Evolutionary conservation across 1,139 yeast species (phyloP), one percentile per base, ranked within the genome.

Genomic region (Geotrichum macrosporum): DNA sequence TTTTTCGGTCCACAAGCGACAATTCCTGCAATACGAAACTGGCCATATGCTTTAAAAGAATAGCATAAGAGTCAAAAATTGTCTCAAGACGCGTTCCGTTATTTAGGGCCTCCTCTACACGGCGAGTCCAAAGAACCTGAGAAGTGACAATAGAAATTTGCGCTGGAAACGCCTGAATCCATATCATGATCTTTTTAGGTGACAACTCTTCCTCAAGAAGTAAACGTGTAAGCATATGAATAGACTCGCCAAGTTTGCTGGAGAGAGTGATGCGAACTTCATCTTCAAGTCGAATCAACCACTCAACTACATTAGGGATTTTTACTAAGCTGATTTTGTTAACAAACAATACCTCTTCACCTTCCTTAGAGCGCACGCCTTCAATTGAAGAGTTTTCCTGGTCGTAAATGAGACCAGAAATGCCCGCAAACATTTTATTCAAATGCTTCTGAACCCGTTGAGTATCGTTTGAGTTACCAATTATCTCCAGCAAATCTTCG

Each of bases 401-500:
- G 30, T 76, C 75, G 49, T 68, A 71, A 0, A 66, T 59, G 1
- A 86, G 57, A 2, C 70, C 63, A 0, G 74, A 58, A 8, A 87
- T 70, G 1, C 94, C 94, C 2, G 79, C 65, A 62, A 84, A 88
- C 80, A 92, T 76, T 58, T 85, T 86, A 45, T 71, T 71, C 47
- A 87, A 65, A 59, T 84, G 94, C 51, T 72, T 74, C 24, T 81
- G 80, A 3, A 82, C 69, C 6, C 76, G 63, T 0, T 53, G 51
- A 3, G 77, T 63, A 55, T 81, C 77, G 6, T 65, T 66, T 0
- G 81, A 71, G 50, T 81, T 75, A 3, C 96, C 96, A 47, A 92
- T 76, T 35, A 92, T 76, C 53, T 87, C 95, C 33, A 92, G 67
- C 34, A 92, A 68, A 61, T 89, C 96, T 54, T 88, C 96, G 60